phyloP scores from a whole-genome alignment of 2,329 filamentous ascomycete genomes.

The Fusarium torreyae region DNA sequence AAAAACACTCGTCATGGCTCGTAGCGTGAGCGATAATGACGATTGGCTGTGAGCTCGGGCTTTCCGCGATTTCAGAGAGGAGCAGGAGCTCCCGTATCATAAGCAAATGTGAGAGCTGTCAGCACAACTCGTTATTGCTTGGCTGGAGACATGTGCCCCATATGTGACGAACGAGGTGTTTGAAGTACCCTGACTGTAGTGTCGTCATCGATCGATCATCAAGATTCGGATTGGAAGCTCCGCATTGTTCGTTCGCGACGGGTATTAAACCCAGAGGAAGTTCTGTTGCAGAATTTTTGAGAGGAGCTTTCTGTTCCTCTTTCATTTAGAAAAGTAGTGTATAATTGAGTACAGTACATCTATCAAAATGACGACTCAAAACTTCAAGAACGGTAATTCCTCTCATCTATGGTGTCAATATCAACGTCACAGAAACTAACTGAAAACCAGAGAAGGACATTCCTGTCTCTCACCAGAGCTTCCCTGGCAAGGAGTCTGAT shows the following conservation, averaged over 20 bases:
- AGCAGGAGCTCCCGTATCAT: not conserved
- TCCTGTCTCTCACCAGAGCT: constrained; percentile 50
- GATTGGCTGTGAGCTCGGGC: constrained; percentile 11
- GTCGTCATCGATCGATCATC: constrained; percentile 49
- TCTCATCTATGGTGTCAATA: not conserved
- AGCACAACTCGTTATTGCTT: constrained; percentile 21
- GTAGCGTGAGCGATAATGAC: constrained; percentile 3
- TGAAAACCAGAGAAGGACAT: constrained; percentile 55
- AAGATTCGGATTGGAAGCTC: constrained; percentile 41
- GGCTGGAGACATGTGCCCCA: constrained; percentile 24
- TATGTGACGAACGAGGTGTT: constrained; percentile 41
- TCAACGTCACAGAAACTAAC: constrained; percentile 5
- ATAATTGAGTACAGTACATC: not conserved
- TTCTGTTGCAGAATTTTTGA: not conserved
- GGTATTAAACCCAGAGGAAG: constrained; percentile 28
- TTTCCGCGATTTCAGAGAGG: not conserved
- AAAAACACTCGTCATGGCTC: constrained; percentile 17
- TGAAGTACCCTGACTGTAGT: constrained; percentile 24
- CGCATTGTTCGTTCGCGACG: constrained; percentile 11
- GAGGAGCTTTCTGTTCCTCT: not conserved
- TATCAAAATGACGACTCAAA: constrained; percentile 43
- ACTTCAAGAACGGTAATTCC: constrained; percentile 42
- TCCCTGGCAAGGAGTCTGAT: constrained; percentile 49
- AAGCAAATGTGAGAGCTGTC: constrained; percentile 2
- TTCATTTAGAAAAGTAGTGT: not conserved